Percentiles rank a stretch among this genome's conserved stretches.
Conservation (phyloP, 345 rosid genomes). For the Kernera saxatilis region DNA sequence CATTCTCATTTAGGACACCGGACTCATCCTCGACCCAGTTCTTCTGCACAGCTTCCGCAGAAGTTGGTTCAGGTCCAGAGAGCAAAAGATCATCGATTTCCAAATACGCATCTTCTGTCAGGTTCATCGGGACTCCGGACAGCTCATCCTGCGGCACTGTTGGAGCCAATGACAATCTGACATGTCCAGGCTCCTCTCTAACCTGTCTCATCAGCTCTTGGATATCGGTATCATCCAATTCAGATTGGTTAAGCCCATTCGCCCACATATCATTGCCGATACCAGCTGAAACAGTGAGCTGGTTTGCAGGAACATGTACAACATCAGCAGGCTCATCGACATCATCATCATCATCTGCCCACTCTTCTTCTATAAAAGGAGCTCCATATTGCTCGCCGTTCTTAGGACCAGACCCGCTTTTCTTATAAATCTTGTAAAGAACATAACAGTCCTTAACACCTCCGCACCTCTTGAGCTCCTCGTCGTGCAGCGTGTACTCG, state of each 20-base stretch:
- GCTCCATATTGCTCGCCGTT: constrained; percentile 98
- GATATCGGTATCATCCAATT: constrained; percentile 30
- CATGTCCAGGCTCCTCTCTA: constrained; percentile 29
- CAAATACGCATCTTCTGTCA: constrained; percentile 51
- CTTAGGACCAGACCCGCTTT: constrained; percentile 96
- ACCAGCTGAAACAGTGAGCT: constrained; percentile 21
- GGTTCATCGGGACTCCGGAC: constrained; percentile 1
- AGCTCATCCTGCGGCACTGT: no score
- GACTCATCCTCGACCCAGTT: constrained; percentile 29
- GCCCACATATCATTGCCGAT: constrained; percentile 5
- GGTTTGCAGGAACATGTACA: constrained; percentile 23
- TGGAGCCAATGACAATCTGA: constrained; percentile 16
- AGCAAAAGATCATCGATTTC: constrained; percentile 68
- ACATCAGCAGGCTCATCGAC: constrained; percentile 8
- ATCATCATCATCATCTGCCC: constrained; percentile 53
- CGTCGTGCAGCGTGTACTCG: constrained; percentile 74
- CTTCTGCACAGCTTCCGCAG: constrained; percentile 8
- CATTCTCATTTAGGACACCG: constrained; percentile 45
- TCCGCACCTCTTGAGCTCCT: constrained; percentile 63
- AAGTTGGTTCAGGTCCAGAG: constrained; percentile 32
- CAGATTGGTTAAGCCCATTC: constrained; percentile 19
- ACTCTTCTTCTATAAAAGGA: constrained; percentile 81
- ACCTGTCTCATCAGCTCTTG: constrained; percentile 45
- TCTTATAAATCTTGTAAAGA: constrained; percentile 75
- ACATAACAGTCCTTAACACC: constrained; percentile 66